Conservation (phyloP, 208 protist genomes). For the Crithidia brevicula region DNA sequence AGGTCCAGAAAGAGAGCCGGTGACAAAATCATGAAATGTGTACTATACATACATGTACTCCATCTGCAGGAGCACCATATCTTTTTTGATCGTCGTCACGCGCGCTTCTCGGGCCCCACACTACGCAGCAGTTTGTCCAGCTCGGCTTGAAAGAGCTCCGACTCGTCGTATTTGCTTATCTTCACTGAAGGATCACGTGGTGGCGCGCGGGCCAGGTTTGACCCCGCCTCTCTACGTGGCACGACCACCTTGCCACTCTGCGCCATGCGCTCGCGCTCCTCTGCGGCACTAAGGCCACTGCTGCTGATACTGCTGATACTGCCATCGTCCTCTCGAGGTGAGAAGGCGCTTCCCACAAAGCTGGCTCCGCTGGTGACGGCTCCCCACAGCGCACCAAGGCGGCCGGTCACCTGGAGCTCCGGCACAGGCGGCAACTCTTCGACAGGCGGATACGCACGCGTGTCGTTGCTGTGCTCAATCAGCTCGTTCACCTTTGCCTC, state of each 20-base stretch:
- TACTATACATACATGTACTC: background rate
- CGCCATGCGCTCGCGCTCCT: slow-evolving; percentile 17
- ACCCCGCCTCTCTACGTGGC: slow-evolving; percentile 16
- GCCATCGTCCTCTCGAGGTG: background rate
- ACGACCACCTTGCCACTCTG: slow-evolving; percentile 30
- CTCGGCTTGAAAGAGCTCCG: slow-evolving; percentile 37
- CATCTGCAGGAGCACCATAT: background rate
- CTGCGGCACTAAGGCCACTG: background rate
- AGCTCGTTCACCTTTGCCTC: slow-evolving; percentile 86
- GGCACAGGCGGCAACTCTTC: slow-evolving; percentile 45
- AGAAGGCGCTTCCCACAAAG: slow-evolving; percentile 16
- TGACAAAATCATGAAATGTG: too few relatives aligned
- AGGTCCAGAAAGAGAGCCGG: too few relatives aligned
- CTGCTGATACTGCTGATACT: slow-evolving; percentile 6
- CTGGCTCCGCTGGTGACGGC: slow-evolving; percentile 24
- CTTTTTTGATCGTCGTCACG: background rate
- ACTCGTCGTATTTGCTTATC: slow-evolving; percentile 55
- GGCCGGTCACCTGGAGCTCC: slow-evolving; percentile 41
- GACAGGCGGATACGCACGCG: slow-evolving; percentile 16
- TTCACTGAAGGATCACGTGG: slow-evolving; percentile 35
- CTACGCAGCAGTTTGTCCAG: slow-evolving; percentile 32
- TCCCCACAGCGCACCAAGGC: slow-evolving; percentile 36
- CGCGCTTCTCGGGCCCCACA: slow-evolving; percentile 13
- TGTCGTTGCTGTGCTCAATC: slow-evolving; percentile 34
- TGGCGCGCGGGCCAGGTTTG: slow-evolving; percentile 23